Evolutionary conservation across 768 basidiomycete genomes (phyloP).

Genomic region (Serendipita vermifera): DNA sequence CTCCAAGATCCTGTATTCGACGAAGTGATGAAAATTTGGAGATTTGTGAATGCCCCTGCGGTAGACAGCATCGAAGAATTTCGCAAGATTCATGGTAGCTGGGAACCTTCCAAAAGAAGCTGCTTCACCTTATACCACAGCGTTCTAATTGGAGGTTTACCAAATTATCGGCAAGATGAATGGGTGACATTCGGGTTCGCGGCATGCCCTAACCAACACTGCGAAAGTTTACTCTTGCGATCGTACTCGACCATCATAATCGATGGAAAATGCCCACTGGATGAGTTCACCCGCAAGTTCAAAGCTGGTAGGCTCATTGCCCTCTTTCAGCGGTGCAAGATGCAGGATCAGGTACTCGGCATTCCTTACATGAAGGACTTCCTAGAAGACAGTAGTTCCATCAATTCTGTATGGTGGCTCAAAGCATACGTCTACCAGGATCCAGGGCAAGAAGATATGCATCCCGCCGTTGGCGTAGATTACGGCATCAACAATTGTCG

Average conservation of each 20-base stretch:
- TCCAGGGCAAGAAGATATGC: background rate
- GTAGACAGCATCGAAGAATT: too few relatives aligned
- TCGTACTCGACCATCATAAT: too few relatives aligned
- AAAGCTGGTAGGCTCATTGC: slow-evolving; percentile 17
- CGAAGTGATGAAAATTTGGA: too few relatives aligned
- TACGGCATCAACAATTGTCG: slow-evolving; percentile 30
- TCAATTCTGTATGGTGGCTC: slow-evolving; percentile 28
- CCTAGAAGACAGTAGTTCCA: slow-evolving; percentile 16
- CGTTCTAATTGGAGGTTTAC: too few relatives aligned
- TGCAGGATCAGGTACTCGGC: background rate
- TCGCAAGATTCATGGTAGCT: too few relatives aligned
- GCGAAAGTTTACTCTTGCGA: too few relatives aligned
- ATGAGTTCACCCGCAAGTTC: slow-evolving; percentile 26
- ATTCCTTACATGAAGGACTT: slow-evolving; percentile 20
- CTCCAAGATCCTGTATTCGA: slow-evolving; percentile 9
- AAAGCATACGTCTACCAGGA: slow-evolving; percentile 22
- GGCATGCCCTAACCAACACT: too few relatives aligned
- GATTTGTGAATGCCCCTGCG: too few relatives aligned
- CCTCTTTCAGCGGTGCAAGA: slow-evolving; percentile 21
- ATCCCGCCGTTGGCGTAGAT: slow-evolving; percentile 19
- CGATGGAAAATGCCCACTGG: slow-evolving; percentile 29
- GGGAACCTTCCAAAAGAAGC: too few relatives aligned
- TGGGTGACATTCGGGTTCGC: too few relatives aligned
- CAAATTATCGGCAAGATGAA: too few relatives aligned
- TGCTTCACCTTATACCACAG: too few relatives aligned